phyloP scores from a whole-genome alignment of 140 eudicot species.

The Senecio squalidus region DNA sequence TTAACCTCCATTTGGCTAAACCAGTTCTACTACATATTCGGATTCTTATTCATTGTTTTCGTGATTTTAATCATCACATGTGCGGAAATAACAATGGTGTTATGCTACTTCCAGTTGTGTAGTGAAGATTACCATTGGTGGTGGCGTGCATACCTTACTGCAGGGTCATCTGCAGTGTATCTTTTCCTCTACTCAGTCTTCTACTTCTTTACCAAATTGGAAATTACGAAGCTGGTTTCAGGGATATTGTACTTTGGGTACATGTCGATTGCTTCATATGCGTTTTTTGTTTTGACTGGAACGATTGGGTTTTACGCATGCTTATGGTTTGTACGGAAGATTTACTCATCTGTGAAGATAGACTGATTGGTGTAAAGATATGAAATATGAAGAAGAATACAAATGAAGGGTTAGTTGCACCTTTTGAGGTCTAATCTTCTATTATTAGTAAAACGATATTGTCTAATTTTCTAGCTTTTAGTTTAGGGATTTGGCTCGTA shows the following conservation, averaged over 20 bases:
- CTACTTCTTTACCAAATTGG: constrained; percentile 85
- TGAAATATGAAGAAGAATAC: constrained; percentile 13
- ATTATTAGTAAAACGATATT: constrained; percentile 14
- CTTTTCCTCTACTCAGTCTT: constrained; percentile 76
- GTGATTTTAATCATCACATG: constrained; percentile 67
- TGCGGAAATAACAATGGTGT: constrained; percentile 76
- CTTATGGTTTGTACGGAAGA: constrained; percentile 78
- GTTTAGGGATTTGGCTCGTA: constrained; percentile 27
- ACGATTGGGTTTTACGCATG: constrained; percentile 80
- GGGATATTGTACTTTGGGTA: constrained; percentile 70
- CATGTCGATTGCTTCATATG: constrained; percentile 79
- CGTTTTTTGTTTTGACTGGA: constrained; percentile 85
- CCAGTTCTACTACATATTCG: constrained; percentile 82
- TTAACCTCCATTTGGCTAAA: constrained; percentile 85
- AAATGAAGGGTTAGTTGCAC: constrained; percentile 18
- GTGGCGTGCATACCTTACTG: constrained; percentile 88
- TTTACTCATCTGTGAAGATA: constrained; percentile 84
- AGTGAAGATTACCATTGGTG: constrained; percentile 93
- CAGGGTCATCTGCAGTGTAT: constrained; percentile 81
- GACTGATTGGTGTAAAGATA: constrained; percentile 48
- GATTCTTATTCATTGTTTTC: constrained; percentile 81
- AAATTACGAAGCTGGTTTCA: constrained; percentile 67
- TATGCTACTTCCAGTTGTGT: constrained; percentile 82
- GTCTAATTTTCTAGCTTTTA: constrained; percentile 20
- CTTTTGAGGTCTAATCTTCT: no score